These are phyloP conservation scores for Cercospora beticola DNA, from an alignment of 2,329 filamentous ascomycete species.

Conservation along the genomic window DNA sequence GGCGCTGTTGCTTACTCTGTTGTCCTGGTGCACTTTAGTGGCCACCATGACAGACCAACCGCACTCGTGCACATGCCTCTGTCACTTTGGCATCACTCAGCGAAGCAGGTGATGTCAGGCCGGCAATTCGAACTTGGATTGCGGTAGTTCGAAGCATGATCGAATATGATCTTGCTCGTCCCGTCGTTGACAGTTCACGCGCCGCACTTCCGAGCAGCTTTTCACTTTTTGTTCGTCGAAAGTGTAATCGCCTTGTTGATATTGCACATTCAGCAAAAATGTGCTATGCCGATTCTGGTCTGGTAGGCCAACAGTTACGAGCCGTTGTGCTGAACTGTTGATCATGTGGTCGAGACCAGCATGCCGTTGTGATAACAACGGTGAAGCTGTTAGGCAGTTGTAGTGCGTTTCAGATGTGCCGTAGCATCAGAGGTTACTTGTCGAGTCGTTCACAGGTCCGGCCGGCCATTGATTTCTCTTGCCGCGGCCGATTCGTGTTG, in stretches of 20 bases:
- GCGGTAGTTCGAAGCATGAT: background rate
- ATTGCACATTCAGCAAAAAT: background rate
- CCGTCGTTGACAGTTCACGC: background rate
- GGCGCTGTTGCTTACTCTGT: background rate
- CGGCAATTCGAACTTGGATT: background rate
- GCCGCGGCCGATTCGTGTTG: background rate
- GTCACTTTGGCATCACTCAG: background rate
- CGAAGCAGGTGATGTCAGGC: background rate
- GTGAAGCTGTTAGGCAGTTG: background rate
- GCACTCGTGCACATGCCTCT: background rate
- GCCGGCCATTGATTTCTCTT: background rate
- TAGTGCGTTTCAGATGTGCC: background rate
- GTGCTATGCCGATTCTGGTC: background rate
- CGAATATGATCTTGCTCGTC: background rate
- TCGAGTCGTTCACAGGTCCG: background rate
- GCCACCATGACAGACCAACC: background rate
- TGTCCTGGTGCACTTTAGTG: background rate
- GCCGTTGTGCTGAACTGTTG: background rate
- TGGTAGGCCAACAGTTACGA: background rate
- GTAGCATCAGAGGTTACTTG: background rate
- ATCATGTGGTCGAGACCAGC: background rate
- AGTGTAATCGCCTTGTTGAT: background rate
- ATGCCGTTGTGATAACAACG: background rate
- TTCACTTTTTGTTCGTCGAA: background rate
- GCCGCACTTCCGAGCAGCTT: background rate